Conservation (phyloP, 192 early-diverging fungal species). For the Rhizophagus sp. region DNA sequence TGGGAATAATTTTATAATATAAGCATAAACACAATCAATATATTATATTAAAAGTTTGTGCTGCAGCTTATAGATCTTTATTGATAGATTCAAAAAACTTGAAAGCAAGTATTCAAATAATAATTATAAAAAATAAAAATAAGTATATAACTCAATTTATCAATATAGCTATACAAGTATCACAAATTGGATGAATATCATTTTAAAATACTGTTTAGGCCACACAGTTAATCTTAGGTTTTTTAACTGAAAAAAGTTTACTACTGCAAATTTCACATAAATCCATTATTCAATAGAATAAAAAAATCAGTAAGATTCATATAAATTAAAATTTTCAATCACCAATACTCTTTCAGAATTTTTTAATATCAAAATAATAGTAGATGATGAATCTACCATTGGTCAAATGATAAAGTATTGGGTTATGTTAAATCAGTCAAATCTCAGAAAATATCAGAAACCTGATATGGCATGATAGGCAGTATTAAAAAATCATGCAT, state of each 20-base stretch:
- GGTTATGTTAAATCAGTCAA: no score
- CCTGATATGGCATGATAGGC: no score
- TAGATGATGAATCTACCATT: no score
- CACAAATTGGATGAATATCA: neutral
- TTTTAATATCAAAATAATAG: no score
- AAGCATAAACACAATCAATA: neutral
- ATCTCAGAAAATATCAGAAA: no score
- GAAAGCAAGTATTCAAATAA: neutral
- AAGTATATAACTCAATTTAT: neutral
- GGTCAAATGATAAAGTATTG: no score
- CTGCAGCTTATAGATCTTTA: neutral
- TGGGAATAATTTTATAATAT: neutral
- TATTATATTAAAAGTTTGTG: neutral
- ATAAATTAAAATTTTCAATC: constrained; percentile 2
- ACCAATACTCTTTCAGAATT: no score
- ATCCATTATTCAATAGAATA: neutral
- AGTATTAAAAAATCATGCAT: no score
- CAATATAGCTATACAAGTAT: neutral
- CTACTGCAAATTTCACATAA: neutral
- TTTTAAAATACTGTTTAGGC: neutral
- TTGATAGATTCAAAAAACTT: neutral
- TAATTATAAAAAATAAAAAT: neutral
- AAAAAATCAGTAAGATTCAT: neutral
- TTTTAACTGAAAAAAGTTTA: neutral
- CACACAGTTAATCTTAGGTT: neutral